Conservation (phyloP, 192 early-diverging fungal species). For the Gaertneriomyces semiglobifer region DNA sequence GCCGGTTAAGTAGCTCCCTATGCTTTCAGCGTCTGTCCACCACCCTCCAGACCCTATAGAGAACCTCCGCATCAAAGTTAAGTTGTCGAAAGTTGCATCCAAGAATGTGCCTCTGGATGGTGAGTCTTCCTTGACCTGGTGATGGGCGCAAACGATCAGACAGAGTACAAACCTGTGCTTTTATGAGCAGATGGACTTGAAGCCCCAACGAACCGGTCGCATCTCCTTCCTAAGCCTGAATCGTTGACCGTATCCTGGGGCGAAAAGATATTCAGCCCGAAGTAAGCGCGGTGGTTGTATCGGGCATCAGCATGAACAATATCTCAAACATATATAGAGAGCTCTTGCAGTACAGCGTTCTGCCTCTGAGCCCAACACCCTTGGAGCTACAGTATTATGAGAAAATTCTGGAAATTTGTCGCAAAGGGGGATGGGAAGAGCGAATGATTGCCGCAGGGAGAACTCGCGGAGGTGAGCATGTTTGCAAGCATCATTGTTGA, state of each 20-base stretch:
- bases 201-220: slow-evolving; percentile 2
- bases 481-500: neutral
- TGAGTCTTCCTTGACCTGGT: neutral
- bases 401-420: neutral
- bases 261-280: slow-evolving; percentile 18
- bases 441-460: slow-evolving; percentile 13
- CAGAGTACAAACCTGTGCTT: no score
- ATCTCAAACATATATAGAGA: slow-evolving; percentile 6
- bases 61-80: slow-evolving; percentile 30
- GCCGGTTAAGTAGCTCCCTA: no score
- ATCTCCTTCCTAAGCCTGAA: slow-evolving; percentile 19
- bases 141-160: no score
- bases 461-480: slow-evolving; percentile 6
- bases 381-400: slow-evolving; percentile 5
- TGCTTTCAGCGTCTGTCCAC: no score
- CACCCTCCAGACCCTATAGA: slow-evolving; percentile 30
- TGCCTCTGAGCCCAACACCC: slow-evolving; percentile 6
- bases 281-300: slow-evolving; percentile 7
- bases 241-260: slow-evolving; percentile 8
- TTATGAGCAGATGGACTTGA: neutral
- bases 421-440: slow-evolving; percentile 6
- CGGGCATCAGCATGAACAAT: neutral
- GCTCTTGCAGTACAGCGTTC: slow-evolving; percentile 3
- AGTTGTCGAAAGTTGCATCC: slow-evolving; percentile 27
- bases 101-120: slow-evolving; percentile 19